Evolutionary conservation across 179 eudicot species (phyloP).

Genomic region (Spinacia oleracea): DNA sequence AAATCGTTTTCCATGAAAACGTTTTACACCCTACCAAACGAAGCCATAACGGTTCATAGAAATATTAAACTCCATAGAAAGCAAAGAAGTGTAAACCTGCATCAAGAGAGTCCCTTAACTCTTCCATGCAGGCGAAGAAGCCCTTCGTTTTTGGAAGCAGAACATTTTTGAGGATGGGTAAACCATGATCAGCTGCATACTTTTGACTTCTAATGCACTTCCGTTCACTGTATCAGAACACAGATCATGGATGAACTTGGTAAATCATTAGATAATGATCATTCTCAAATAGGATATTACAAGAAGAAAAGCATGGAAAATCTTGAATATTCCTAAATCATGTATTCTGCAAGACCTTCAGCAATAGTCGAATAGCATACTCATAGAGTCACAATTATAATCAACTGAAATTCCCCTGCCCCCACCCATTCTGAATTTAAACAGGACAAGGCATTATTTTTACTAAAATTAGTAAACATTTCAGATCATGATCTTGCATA

Average conservation of each 20-base stretch:
- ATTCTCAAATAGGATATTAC: background rate
- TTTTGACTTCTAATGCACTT: constrained; percentile 68
- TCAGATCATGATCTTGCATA: background rate
- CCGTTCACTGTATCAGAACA: constrained; percentile 46
- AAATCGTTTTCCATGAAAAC: too few relatives aligned
- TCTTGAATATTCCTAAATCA: background rate
- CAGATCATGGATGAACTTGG: constrained; percentile 15
- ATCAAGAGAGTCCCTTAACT: constrained; percentile 65
- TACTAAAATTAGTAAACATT: background rate
- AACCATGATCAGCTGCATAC: constrained; percentile 67
- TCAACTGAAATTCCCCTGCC: background rate
- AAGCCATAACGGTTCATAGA: background rate
- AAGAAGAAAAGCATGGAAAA: background rate
- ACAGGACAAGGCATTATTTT: background rate
- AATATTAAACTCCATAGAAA: background rate
- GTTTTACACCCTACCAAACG: too few relatives aligned
- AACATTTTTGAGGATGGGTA: constrained; percentile 70
- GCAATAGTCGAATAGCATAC: background rate
- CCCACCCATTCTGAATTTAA: background rate
- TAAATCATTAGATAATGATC: background rate
- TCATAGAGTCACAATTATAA: background rate
- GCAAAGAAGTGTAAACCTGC: constrained; percentile 53
- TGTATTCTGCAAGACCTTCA: background rate
- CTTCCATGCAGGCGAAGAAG: constrained; percentile 65
- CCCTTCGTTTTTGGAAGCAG: constrained; percentile 85